Evolutionary conservation across 2,329 filamentous ascomycete species (phyloP).

Genomic region (Didymella sp.): DNA sequence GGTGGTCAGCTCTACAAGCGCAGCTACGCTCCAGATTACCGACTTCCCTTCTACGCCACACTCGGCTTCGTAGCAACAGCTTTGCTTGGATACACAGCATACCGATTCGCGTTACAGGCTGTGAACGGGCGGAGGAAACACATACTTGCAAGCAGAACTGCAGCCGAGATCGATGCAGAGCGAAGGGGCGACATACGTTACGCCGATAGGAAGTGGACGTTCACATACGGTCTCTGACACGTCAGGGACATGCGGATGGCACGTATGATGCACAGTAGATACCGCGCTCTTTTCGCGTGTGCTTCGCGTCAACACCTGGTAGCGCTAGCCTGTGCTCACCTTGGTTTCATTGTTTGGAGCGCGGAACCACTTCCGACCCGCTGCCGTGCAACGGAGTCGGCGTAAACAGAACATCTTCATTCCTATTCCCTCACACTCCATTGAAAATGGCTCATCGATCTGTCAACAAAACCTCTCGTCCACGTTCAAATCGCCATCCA

Average conservation of each 20-base stretch:
- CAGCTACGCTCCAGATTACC: constrained; percentile 29
- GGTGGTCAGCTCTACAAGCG: constrained; percentile 30
- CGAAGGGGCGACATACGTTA: neutral
- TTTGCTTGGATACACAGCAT: constrained; percentile 28
- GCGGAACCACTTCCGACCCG: constrained; percentile 8
- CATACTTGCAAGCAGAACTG: neutral
- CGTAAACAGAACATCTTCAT: constrained; percentile 6
- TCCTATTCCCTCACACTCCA: neutral
- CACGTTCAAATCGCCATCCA: no score
- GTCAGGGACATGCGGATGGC: no score
- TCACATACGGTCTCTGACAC: neutral
- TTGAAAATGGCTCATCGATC: neutral
- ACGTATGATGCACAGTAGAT: neutral
- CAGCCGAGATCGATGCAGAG: neutral
- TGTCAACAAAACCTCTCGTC: neutral
- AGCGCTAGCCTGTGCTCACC: neutral
- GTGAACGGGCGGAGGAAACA: constrained; percentile 19
- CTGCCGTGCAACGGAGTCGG: constrained; percentile 1
- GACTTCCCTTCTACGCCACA: constrained; percentile 23
- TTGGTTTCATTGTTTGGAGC: neutral
- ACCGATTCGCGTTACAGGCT: constrained; percentile 26
- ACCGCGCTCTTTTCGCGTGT: neutral
- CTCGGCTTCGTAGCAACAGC: constrained; percentile 33
- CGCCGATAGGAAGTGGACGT: constrained; percentile 1
- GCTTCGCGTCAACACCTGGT: neutral